These are phyloP conservation scores for Jaapia argillacea DNA, from an alignment of 768 basidiomycete genomes.

Conservation along the genomic window DNA sequence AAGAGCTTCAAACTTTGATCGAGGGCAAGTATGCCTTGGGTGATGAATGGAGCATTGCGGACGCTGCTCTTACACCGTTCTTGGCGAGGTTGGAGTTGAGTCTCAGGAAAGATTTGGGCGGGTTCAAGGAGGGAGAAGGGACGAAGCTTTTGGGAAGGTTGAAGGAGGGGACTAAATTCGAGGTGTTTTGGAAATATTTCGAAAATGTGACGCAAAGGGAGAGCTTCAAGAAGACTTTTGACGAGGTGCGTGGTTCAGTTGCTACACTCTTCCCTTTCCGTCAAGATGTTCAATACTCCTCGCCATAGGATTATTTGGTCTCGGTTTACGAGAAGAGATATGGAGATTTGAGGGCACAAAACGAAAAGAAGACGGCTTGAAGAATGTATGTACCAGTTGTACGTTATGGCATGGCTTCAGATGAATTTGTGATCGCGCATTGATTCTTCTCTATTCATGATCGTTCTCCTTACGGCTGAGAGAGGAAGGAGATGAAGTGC, in stretches of 20 bases:
- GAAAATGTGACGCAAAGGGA: slow-evolving; percentile 36
- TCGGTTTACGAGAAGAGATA: no score
- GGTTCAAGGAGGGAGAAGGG: slow-evolving; percentile 38
- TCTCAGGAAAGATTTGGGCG: slow-evolving; percentile 41
- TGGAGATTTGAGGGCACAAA: no score
- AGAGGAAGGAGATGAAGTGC: no score
- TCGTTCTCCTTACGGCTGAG: no score
- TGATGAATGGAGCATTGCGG: slow-evolving; percentile 48
- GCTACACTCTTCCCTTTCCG: no score
- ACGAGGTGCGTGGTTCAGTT: slow-evolving; percentile 30
- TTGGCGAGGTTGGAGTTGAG: slow-evolving; percentile 38
- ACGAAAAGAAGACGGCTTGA: no score
- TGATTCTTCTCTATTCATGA: no score
- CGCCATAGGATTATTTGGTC: no score
- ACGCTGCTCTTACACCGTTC: slow-evolving; percentile 52
- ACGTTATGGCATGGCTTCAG: no score
- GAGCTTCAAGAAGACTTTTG: slow-evolving; percentile 45
- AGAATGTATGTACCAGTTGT: no score
- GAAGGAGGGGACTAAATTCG: slow-evolving; percentile 33
- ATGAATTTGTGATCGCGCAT: no score
- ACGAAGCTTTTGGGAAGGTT: slow-evolving; percentile 31
- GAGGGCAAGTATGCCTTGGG: slow-evolving; percentile 32
- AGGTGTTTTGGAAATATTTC: slow-evolving; percentile 38
- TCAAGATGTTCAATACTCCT: no score
- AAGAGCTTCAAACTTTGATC: slow-evolving; percentile 39